Evolutionary conservation across 2,329 filamentous ascomycete genomes (phyloP).

Genomic region (Exophiala spinifera): DNA sequence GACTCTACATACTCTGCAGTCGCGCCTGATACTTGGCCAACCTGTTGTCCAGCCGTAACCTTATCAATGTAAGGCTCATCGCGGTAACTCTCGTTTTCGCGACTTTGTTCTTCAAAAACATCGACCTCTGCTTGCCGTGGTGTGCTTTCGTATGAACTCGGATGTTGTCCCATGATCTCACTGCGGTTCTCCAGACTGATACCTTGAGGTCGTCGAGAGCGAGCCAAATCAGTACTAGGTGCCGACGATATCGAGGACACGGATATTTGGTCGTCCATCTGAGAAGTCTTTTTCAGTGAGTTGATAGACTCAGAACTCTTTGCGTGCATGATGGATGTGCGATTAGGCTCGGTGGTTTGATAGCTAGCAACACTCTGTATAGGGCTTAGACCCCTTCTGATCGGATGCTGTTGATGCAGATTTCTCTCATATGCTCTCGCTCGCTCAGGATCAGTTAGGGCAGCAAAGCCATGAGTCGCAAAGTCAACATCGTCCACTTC

Average conservation of each 20-base stretch:
- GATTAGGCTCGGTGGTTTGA: constrained; percentile 62
- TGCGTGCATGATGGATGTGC: constrained; percentile 54
- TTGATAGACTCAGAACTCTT: constrained; percentile 57
- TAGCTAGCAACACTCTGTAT: constrained; percentile 92
- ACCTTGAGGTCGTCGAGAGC: constrained; percentile 50
- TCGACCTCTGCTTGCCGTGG: constrained; percentile 34
- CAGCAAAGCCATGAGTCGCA: constrained; percentile 27
- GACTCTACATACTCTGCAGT: constrained; percentile 76
- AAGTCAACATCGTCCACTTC: constrained; percentile 38
- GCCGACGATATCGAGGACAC: constrained; percentile 58
- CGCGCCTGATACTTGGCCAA: constrained; percentile 65
- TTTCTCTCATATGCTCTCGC: constrained; percentile 49
- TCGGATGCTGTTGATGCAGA: constrained; percentile 62
- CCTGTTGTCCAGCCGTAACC: constrained; percentile 63
- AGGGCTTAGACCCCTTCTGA: constrained; percentile 74
- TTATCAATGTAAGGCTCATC: constrained; percentile 55
- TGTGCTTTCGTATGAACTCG: constrained; percentile 14
- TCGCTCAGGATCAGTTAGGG: constrained; percentile 39
- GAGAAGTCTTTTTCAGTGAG: constrained; percentile 50
- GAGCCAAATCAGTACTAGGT: constrained; percentile 55
- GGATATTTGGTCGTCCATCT: constrained; percentile 44
- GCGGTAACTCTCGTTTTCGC: constrained; percentile 58
- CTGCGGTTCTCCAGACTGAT: constrained; percentile 51
- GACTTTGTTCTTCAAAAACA: constrained; percentile 51
- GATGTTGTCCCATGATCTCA: constrained; percentile 48